Conservation (phyloP, 352 stramenopile genomes). For the Globisporangium ultimum region DNA sequence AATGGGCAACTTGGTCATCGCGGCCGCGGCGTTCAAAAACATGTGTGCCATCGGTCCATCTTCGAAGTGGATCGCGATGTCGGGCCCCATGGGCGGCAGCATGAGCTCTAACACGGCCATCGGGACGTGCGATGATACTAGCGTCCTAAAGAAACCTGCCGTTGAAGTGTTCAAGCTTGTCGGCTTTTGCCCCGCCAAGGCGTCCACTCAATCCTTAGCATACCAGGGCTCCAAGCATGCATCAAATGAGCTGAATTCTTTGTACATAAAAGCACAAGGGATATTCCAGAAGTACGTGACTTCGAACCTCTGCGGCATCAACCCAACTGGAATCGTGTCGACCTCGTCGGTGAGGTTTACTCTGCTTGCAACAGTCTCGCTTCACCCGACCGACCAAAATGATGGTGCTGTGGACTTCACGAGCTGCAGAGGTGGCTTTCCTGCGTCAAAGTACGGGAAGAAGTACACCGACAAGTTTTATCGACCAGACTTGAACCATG, state of each 20-base stretch:
- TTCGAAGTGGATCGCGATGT: constrained; percentile 41
- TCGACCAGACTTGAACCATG: constrained; percentile 28
- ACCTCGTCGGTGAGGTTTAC: constrained; percentile 14
- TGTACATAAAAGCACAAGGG: constrained; percentile 18
- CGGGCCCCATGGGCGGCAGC: constrained; percentile 26
- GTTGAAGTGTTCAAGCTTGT: constrained; percentile 12
- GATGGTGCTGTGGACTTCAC: constrained; percentile 35
- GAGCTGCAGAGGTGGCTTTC: constrained; percentile 23
- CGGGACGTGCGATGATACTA: constrained; percentile 4
- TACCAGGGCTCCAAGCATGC: constrained; percentile 6
- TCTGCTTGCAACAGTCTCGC: constrained; percentile 14
- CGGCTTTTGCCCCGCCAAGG: constrained; percentile 24
- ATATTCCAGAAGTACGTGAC: constrained; percentile 18
- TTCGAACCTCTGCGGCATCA: constrained; percentile 34
- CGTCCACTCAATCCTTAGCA: constrained; percentile 21
- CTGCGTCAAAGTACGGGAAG: constrained; percentile 8
- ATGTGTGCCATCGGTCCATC: constrained; percentile 24
- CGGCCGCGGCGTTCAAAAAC: constrained; percentile 17
- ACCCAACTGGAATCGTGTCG: constrained; percentile 21
- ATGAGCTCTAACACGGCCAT: constrained; percentile 20
- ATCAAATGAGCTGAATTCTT: constrained; percentile 10
- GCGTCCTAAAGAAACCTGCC: constrained; percentile 4
- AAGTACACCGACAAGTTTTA: constrained; percentile 23
- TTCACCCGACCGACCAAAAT: constrained; percentile 20
- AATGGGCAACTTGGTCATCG: constrained; percentile 35